Percentiles rank a stretch among this genome's conserved stretches.
Evolutionary conservation across 306 rosid species (phyloP).

Genomic region (Trichosanthes cucumerina): DNA sequence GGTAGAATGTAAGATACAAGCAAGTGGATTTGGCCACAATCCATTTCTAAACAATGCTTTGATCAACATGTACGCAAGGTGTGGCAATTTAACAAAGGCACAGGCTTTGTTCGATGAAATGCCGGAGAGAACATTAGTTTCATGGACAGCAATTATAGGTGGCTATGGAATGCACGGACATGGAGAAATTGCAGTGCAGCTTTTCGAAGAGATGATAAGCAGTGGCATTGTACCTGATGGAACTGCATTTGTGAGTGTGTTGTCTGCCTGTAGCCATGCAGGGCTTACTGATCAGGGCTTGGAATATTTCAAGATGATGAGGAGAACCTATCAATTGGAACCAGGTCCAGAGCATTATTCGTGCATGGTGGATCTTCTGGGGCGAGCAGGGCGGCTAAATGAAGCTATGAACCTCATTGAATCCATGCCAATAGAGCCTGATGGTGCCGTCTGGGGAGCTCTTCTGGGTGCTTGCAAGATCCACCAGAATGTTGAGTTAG

Average conservation of each 20-base stretch:
- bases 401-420: conserved; percentile 55
- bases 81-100: conserved; percentile 43
- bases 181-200: conserved; percentile 53
- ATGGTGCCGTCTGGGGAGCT: conserved; percentile 92
- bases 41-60: conserved; percentile 31
- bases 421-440: conserved; percentile 58
- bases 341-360: conserved; percentile 74
- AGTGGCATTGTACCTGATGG: conserved; percentile 59
- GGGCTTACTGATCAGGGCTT: conserved; percentile 67
- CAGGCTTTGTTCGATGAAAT: conserved; percentile 23
- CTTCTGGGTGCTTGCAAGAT: conserved; percentile 88
- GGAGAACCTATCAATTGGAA: conserved; percentile 35
- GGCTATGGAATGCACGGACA: conserved; percentile 90
- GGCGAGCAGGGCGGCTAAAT: conserved; percentile 63
- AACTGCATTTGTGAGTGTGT: conserved; percentile 54
- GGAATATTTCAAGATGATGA: conserved; percentile 51
- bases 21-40: conserved; percentile 24
- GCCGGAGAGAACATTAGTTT: conserved; percentile 30
- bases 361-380: conserved; percentile 84
- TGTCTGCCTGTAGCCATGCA: conserved; percentile 85
- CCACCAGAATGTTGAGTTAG: conserved; percentile 55
- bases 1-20: conserved; percentile 21
- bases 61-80: conserved; percentile 39
- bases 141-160: conserved; percentile 46
- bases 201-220: conserved; percentile 56